Evolutionary conservation across 768 basidiomycete genomes (phyloP).

Genomic region (Mycena pura): DNA sequence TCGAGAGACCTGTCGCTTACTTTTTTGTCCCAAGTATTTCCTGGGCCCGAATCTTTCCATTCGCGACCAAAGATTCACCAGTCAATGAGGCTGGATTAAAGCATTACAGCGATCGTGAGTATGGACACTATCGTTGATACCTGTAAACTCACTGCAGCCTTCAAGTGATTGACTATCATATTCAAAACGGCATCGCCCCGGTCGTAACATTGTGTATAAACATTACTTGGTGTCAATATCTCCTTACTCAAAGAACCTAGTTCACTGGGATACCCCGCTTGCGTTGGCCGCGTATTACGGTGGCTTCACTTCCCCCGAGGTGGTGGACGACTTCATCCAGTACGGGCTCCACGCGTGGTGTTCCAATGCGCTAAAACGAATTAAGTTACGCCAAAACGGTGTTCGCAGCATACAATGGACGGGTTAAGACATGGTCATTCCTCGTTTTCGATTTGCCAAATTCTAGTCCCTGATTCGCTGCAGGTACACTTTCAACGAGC

Average conservation of each 20-base stretch:
- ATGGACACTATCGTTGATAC: not conserved
- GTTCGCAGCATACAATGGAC: conserved; percentile 55
- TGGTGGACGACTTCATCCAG: conserved; percentile 58
- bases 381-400: conserved; percentile 55
- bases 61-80: conserved; percentile 55
- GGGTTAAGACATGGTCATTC: conserved; percentile 54
- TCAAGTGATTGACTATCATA: conserved; percentile 53
- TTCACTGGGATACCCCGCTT: conserved; percentile 58
- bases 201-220: conserved; percentile 58
- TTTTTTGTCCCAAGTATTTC: conserved; percentile 45
- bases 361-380: not conserved
- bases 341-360: conserved; percentile 20
- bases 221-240: not conserved
- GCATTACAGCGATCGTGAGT: conserved; percentile 52
- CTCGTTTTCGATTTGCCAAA: not conserved
- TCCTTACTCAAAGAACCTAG: conserved; percentile 30
- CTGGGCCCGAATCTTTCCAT: conserved; percentile 59
- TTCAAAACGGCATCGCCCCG: conserved; percentile 48
- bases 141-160: not conserved
- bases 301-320: conserved; percentile 51
- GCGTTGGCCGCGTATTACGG: conserved; percentile 56
- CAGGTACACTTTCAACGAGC: conserved; percentile 62
- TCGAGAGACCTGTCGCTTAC: not conserved
- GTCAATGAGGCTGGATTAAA: conserved; percentile 54
- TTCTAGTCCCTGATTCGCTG: not conserved